Percentiles rank a stretch among this genome's conserved stretches.
Conservation (phyloP, 352 stramenopile genomes). For the Aphanomyces astaci region DNA sequence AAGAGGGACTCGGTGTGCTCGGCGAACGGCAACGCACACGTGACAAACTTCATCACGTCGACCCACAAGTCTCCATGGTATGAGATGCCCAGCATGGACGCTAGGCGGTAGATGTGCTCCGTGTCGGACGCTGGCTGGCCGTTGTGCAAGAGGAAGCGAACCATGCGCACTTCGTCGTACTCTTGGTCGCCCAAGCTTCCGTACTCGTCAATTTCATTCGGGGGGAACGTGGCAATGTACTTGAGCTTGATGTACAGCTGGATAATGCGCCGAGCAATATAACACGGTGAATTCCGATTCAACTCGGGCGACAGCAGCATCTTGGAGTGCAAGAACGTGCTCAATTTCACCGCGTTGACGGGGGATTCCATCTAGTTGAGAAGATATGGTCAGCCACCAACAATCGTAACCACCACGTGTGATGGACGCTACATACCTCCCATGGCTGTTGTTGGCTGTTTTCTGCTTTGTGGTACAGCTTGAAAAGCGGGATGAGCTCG, state of each 20-base stretch:
- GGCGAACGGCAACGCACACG: conserved; percentile 63
- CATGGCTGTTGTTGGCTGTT: conserved; percentile 16
- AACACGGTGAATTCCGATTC: conserved; percentile 73
- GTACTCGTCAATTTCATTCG: conserved; percentile 50
- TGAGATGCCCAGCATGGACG: conserved; percentile 55
- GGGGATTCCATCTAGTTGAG: conserved; percentile 6
- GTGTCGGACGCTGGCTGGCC: conserved; percentile 51
- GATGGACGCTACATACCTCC: conserved; percentile 21
- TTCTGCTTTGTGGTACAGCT: conserved; percentile 18
- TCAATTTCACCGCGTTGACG: conserved; percentile 52
- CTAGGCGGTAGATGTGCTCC: conserved; percentile 58
- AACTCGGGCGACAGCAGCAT: conserved; percentile 64
- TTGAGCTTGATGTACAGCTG: conserved; percentile 79
- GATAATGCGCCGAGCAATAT: conserved; percentile 66
- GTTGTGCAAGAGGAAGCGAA: conserved; percentile 56
- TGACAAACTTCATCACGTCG: conserved; percentile 69
- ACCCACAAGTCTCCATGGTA: conserved; percentile 66
- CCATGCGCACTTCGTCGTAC: conserved; percentile 58
- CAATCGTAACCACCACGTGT: no score
- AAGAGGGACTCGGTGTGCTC: conserved; percentile 80
- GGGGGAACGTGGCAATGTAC: conserved; percentile 69
- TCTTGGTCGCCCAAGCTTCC: conserved; percentile 39
- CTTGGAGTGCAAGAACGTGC: conserved; percentile 57
- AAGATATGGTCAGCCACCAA: no score
- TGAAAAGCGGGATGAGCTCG: conserved; percentile 19